Conservation (phyloP, 2,329 filamentous ascomycete species). For the Raffaelea arxii region DNA sequence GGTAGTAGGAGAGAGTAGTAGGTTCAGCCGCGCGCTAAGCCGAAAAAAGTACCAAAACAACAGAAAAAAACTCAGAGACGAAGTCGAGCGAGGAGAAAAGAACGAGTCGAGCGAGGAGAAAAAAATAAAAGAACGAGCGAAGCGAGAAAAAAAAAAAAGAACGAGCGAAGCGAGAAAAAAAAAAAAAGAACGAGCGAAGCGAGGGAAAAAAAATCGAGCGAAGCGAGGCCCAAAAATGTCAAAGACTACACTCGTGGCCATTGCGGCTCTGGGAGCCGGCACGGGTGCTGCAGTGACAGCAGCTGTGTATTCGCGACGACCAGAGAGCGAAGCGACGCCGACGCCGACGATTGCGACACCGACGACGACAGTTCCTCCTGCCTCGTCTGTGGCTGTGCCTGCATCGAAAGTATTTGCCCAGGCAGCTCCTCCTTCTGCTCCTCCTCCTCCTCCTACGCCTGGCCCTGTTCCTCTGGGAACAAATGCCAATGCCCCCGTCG, state of each 20-base stretch:
- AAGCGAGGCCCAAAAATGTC: slow-evolving; percentile 53
- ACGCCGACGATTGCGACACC: slow-evolving; percentile 24
- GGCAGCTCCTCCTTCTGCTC: slow-evolving; percentile 20
- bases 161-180: no score
- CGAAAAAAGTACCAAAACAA: no score
- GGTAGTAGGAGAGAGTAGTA: background rate
- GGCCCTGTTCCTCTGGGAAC: slow-evolving; percentile 30
- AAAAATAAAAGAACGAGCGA: no score
- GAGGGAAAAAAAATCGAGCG: no score
- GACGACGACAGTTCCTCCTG: slow-evolving; percentile 18
- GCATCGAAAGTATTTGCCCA: slow-evolving; percentile 45
- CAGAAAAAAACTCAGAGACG: no score
- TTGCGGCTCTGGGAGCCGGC: slow-evolving; percentile 67
- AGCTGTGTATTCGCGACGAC: slow-evolving; percentile 51
- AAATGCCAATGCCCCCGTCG: slow-evolving; percentile 40
- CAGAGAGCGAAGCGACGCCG: slow-evolving; percentile 32
- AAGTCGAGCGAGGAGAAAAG: no score
- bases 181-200: no score
- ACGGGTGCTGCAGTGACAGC: slow-evolving; percentile 67
- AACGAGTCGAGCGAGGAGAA: no score
- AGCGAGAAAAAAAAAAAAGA: no score
- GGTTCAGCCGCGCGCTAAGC: no score
- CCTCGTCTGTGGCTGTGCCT: slow-evolving; percentile 32
- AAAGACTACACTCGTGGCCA: slow-evolving; percentile 64
- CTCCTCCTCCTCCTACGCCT: slow-evolving; percentile 15